Percentiles rank a stretch among this genome's conserved stretches.
Conservation (phyloP, 768 basidiomycete species). For the Chiua virens region DNA sequence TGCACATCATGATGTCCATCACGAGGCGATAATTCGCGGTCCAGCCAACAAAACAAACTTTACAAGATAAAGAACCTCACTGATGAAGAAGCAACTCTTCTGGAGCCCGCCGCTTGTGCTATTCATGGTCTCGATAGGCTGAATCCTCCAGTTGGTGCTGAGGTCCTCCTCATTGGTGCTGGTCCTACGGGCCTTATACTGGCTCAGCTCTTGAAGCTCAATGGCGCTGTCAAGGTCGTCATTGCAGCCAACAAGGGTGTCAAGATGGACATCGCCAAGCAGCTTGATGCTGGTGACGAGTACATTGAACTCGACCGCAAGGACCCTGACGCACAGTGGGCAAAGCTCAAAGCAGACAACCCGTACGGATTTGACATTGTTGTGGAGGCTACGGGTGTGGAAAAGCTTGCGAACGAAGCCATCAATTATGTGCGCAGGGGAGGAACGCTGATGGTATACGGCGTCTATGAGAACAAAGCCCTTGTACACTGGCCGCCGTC, state of each 20-base stretch:
- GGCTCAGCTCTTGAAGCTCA: constrained; percentile 83
- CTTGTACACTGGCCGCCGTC: constrained; percentile 84
- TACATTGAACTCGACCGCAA: constrained; percentile 83
- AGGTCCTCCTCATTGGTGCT: constrained; percentile 85
- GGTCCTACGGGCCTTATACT: constrained; percentile 92
- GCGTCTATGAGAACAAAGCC: constrained; percentile 86
- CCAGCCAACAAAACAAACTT: constrained; percentile 67
- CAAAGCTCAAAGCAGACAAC: constrained; percentile 72
- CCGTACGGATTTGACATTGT: constrained; percentile 92
- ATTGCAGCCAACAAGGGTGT: constrained; percentile 89
- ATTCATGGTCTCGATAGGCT: constrained; percentile 92
- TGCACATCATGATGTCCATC: neutral
- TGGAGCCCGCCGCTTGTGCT: constrained; percentile 90
- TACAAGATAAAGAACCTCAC: constrained; percentile 88
- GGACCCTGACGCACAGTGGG: constrained; percentile 77
- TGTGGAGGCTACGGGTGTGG: constrained; percentile 77
- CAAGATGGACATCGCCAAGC: constrained; percentile 84
- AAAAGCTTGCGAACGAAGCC: constrained; percentile 81
- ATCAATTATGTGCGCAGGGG: constrained; percentile 89
- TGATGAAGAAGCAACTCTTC: constrained; percentile 83
- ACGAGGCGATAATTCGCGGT: neutral
- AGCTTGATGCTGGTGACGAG: constrained; percentile 77
- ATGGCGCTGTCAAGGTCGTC: constrained; percentile 78
- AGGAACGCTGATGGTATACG: constrained; percentile 85
- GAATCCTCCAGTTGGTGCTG: constrained; percentile 75